Conservation (phyloP, 371 early-diverging fungal species). For the Rhizopus stolonifer region DNA sequence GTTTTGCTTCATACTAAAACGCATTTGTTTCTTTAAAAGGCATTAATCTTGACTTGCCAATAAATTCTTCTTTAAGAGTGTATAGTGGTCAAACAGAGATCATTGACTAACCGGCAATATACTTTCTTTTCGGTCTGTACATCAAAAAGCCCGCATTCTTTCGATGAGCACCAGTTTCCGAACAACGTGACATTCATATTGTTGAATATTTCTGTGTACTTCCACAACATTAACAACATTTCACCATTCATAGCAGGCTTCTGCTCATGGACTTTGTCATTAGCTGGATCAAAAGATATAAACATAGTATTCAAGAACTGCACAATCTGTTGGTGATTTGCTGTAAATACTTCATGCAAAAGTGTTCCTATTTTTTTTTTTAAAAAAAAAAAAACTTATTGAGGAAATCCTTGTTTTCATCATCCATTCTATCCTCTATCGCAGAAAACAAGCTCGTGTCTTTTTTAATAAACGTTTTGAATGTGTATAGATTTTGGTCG, state of each 20-base stretch:
- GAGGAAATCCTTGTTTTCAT: too few relatives aligned
- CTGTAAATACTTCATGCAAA: too few relatives aligned
- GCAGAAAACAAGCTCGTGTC: too few relatives aligned
- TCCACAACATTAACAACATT: slow-evolving; percentile 4
- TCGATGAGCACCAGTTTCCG: slow-evolving; percentile 15
- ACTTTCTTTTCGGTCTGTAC: slow-evolving; percentile 5
- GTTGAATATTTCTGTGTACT: slow-evolving; percentile 16
- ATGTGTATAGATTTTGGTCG: too few relatives aligned
- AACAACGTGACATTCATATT: slow-evolving; percentile 13
- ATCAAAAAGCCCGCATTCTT: slow-evolving; percentile 7
- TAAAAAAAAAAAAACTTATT: too few relatives aligned
- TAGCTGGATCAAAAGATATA: background rate
- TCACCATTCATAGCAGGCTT: slow-evolving; percentile 8
- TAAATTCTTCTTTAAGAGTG: slow-evolving; percentile 3
- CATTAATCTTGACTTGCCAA: too few relatives aligned
- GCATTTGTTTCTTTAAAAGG: too few relatives aligned
- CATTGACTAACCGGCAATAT: slow-evolving; percentile 2
- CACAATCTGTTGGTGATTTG: slow-evolving; percentile 1
- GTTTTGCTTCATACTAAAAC: too few relatives aligned
- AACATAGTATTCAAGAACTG: slow-evolving; percentile 4
- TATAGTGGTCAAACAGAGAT: slow-evolving; percentile 9
- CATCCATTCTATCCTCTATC: too few relatives aligned
- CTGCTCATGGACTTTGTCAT: slow-evolving; percentile 1
- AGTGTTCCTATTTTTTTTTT: too few relatives aligned
- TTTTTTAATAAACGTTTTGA: too few relatives aligned